A percentile compares a stretch with the other conserved stretches of the same genome.
phyloP scores from a whole-genome alignment of 1,284 basidiomycete species.

The Trametes versicolor region DNA sequence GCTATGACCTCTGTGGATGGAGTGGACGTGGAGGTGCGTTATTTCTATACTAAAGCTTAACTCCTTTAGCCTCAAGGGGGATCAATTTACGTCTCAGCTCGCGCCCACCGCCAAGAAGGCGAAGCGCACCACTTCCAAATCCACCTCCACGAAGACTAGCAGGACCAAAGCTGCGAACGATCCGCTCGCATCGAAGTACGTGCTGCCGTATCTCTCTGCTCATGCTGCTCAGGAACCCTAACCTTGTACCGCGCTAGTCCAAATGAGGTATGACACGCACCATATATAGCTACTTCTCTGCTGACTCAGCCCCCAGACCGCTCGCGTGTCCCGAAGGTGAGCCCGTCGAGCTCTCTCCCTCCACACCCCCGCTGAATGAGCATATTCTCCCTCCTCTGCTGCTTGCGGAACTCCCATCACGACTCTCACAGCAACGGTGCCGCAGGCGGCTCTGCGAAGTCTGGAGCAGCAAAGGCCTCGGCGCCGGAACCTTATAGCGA shows the following conservation, averaged over 20 bases:
- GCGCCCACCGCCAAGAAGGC: slow-evolving; percentile 34
- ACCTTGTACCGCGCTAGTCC: slow-evolving; percentile 30
- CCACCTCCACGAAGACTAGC: slow-evolving; percentile 39
- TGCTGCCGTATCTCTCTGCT: slow-evolving; percentile 3
- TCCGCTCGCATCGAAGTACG: slow-evolving; percentile 11
- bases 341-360: slow-evolving; percentile 15
- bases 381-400: slow-evolving; percentile 37
- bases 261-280: slow-evolving; percentile 32
- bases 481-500: slow-evolving; percentile 58
- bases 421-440: slow-evolving; percentile 23
- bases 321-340: slow-evolving; percentile 24
- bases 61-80: background rate
- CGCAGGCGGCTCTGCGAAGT: slow-evolving; percentile 12
- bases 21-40: slow-evolving; percentile 17
- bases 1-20: background rate
- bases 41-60: background rate
- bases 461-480: slow-evolving; percentile 32
- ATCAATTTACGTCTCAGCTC: slow-evolving; percentile 14
- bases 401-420: slow-evolving; percentile 26
- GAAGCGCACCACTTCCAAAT: slow-evolving; percentile 39
- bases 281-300: slow-evolving; percentile 17
- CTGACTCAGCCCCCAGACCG: slow-evolving; percentile 37
- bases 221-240: slow-evolving; percentile 23
- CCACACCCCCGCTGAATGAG: slow-evolving; percentile 31
- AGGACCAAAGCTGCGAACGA: slow-evolving; percentile 26